Evolutionary conservation across 225 moss, liverwort and hornwort species (phyloP).

Genomic region (Pseudisothecium myosuroides): DNA sequence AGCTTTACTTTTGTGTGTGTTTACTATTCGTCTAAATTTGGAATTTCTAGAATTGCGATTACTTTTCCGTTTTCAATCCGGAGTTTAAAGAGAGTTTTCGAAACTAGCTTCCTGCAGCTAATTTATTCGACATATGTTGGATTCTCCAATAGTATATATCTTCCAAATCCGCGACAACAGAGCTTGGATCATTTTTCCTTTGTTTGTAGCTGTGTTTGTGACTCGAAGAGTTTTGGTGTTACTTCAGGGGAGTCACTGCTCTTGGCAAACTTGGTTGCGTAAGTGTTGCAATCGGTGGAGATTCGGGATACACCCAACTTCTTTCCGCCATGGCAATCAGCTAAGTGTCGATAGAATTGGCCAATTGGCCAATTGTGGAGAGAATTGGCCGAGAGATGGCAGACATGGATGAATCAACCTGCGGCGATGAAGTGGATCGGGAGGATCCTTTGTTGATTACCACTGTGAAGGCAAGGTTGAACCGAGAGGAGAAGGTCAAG

Average conservation of each 20-base stretch:
- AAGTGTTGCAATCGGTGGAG: neutral
- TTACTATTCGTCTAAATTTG: neutral
- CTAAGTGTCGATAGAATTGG: neutral
- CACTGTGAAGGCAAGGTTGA: slow-evolving; percentile 30
- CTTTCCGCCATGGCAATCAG: neutral
- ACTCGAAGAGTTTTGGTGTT: neutral
- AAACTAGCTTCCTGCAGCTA: neutral
- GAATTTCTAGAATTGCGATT: neutral
- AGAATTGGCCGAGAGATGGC: neutral
- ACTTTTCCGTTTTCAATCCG: neutral
- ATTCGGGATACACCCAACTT: neutral
- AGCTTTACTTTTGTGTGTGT: neutral
- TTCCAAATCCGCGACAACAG: neutral
- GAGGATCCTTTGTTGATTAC: slow-evolving; percentile 38
- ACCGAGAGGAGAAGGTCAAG: slow-evolving; percentile 25
- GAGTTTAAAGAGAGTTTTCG: neutral
- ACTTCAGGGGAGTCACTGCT: neutral
- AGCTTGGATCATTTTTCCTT: neutral
- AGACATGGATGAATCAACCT: neutral
- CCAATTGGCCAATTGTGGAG: neutral
- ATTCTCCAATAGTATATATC: neutral
- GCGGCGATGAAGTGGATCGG: slow-evolving; percentile 22
- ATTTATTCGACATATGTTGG: neutral
- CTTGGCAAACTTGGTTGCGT: neutral
- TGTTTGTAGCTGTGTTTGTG: neutral